These are phyloP conservation scores for Dunaliella primolecta DNA, from an alignment of 139 green algal species.

Conservation along the genomic window DNA sequence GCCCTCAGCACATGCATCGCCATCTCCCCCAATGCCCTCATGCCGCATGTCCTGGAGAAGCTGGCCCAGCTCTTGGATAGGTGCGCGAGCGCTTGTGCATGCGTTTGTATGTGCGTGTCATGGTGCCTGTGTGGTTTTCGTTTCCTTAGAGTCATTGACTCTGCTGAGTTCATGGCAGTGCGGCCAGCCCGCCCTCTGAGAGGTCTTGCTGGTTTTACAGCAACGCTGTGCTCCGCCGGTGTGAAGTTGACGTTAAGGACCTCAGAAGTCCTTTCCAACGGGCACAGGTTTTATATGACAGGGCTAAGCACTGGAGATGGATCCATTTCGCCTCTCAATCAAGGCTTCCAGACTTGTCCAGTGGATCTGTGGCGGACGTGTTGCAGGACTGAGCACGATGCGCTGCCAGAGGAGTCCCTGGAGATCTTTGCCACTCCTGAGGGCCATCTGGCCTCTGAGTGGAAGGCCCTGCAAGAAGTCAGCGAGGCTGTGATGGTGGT, in stretches of 20 bases:
- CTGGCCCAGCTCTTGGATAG: constrained; percentile 32
- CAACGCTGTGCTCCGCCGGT: too few relatives aligned
- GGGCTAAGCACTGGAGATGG: too few relatives aligned
- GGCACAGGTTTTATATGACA: too few relatives aligned
- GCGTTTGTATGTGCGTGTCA: background rate
- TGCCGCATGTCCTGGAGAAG: constrained; percentile 33
- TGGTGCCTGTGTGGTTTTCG: background rate
- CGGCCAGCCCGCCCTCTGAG: too few relatives aligned
- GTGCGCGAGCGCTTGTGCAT: background rate
- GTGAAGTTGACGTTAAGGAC: too few relatives aligned
- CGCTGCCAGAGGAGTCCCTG: constrained; percentile 33
- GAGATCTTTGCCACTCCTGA: constrained; percentile 62
- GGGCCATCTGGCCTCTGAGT: constrained; percentile 50
- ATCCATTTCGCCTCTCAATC: too few relatives aligned
- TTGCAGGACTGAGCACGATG: constrained; percentile 45
- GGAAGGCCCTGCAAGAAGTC: background rate
- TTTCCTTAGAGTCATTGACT: too few relatives aligned
- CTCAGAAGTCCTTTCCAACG: too few relatives aligned
- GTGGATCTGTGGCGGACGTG: too few relatives aligned
- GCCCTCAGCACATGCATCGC: constrained; percentile 55
- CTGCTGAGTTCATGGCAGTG: too few relatives aligned
- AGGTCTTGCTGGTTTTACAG: too few relatives aligned
- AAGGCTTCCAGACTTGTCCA: too few relatives aligned
- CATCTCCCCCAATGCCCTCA: constrained; percentile 34
- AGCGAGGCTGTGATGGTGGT: constrained; percentile 28